Evolutionary conservation across 2,329 filamentous ascomycete genomes (phyloP).

Genomic region (Sordariomycetes sp.): DNA sequence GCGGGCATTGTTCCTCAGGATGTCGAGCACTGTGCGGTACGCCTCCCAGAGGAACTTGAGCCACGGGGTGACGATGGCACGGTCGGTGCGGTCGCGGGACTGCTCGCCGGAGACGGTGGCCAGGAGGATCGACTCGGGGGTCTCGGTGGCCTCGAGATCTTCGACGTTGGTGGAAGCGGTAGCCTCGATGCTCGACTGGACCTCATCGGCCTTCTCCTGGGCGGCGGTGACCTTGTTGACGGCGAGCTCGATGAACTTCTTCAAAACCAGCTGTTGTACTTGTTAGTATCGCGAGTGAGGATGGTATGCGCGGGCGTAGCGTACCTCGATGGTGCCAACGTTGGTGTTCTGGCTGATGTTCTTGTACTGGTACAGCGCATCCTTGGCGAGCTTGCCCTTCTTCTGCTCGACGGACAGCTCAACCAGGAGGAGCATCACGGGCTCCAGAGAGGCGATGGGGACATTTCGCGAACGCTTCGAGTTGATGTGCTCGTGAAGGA

Average conservation of each 20-base stretch:
- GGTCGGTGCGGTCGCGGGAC: constrained; percentile 91
- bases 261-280: constrained; percentile 61
- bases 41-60: constrained; percentile 99
- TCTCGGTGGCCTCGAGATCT: constrained; percentile 93
- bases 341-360: constrained; percentile 99
- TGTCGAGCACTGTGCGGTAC: constrained; percentile 95
- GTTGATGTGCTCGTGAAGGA: constrained; percentile 98
- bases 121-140: constrained; percentile 92
- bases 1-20: constrained; percentile 96
- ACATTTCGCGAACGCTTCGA: constrained; percentile 97
- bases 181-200: constrained; percentile 77
- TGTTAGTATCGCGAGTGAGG: neutral
- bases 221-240: constrained; percentile 93
- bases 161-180: constrained; percentile 62
- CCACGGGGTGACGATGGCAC: constrained; percentile 97
- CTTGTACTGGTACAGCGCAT: constrained; percentile 98
- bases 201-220: constrained; percentile 89
- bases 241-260: constrained; percentile 95
- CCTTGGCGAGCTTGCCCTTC: constrained; percentile 97
- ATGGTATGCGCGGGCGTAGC: constrained; percentile 7
- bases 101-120: constrained; percentile 97
- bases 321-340: constrained; percentile 89
- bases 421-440: constrained; percentile 95
- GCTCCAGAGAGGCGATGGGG: constrained; percentile 89
- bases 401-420: constrained; percentile 93